Evolutionary conservation across 805 yeast species (phyloP), one percentile per base, ranked within the genome.

Genomic region (Ogataea pini): DNA sequence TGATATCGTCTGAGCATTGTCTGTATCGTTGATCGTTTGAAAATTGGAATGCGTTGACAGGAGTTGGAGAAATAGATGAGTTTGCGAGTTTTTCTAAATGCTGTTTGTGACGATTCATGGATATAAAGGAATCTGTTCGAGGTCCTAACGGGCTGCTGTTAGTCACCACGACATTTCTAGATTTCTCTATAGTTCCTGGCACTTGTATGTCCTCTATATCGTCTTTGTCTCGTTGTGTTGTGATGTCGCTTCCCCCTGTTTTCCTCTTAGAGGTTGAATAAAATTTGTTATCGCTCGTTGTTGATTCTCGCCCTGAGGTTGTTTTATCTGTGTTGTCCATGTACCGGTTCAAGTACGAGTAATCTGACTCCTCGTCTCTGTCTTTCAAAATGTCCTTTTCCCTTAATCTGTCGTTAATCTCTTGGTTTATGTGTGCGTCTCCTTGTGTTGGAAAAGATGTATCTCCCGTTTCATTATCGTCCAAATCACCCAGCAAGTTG

Each of bases 141-240:
- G 44, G 40, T 24, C 42, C 34, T 24, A 48, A 17, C 7, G 60
- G 60, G 27, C 56, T 53, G 43, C 50, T 39, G 28, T 46, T 20
- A 6, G 51, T 38, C 14, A 51, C 22, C 4, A 40, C 43, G 2
- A 32, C 44, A 6, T 39, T 17, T 1, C 52, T 42, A 3, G 51
- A 44, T 28, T 47, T 55, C 29, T 58, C 59, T 6, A 51, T 44
- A 1, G 62, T 57, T 7, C 60, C 63, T 4, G 62, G 62, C 19
- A 59, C 62, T 40, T 58, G 62, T 8, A 59, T 45, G n/a, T 49
- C 55, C 10, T 46, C 48, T 9, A 42, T 43, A 12, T 20, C 24
- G 10, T 17, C 29, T 20, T 31, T 38, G 28, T 16, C 43, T 7
- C 31, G 31, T 28, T 34, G 37, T 10, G 37, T 32, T 4, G 36